phyloP scores from a whole-genome alignment of 495 filamentous ascomycete genomes.

The Sordaria brevicollis region DNA sequence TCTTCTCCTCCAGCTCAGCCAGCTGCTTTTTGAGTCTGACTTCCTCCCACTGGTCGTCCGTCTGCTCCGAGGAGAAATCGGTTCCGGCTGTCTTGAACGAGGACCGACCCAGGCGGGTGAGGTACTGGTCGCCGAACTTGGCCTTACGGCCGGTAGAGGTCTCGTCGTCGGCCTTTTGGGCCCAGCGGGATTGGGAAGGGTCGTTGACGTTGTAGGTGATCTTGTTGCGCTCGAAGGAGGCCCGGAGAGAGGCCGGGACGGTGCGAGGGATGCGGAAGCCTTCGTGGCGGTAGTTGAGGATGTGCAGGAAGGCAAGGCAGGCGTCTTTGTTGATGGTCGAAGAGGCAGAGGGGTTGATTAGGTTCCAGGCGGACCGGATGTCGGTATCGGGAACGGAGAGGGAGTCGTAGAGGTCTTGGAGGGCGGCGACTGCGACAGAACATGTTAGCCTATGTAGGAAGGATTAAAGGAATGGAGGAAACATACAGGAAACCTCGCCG shows the following conservation, averaged over 20 bases:
- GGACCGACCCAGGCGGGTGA: slow-evolving; percentile 70
- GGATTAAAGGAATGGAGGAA: background rate
- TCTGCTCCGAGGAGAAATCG: slow-evolving; percentile 62
- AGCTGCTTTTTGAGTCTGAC: slow-evolving; percentile 88
- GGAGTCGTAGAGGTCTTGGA: slow-evolving; percentile 76
- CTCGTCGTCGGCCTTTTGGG: slow-evolving; percentile 55
- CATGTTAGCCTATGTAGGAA: background rate
- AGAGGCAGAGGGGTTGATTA: slow-evolving; percentile 78
- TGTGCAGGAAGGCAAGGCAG: slow-evolving; percentile 86
- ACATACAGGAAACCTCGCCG: slow-evolving; percentile 73
- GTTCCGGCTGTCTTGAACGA: slow-evolving; percentile 73
- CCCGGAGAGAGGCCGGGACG: slow-evolving; percentile 83
- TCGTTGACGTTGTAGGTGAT: slow-evolving; percentile 92
- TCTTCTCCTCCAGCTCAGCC: slow-evolving; percentile 73
- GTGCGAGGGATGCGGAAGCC: slow-evolving; percentile 87
- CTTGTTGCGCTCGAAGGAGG: slow-evolving; percentile 83
- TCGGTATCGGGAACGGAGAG: slow-evolving; percentile 96
- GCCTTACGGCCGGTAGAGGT: slow-evolving; percentile 79
- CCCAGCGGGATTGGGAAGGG: slow-evolving; percentile 51
- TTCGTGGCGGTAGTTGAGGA: slow-evolving; percentile 89
- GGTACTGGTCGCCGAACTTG: slow-evolving; percentile 94
- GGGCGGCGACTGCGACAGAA: slow-evolving; percentile 51
- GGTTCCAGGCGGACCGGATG: slow-evolving; percentile 87
- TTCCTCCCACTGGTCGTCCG: slow-evolving; percentile 86
- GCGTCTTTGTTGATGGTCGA: slow-evolving; percentile 87